These are phyloP conservation scores for Liquidambar formosana DNA, from an alignment of 164 flowering plant genomes.

Conservation along the genomic window DNA sequence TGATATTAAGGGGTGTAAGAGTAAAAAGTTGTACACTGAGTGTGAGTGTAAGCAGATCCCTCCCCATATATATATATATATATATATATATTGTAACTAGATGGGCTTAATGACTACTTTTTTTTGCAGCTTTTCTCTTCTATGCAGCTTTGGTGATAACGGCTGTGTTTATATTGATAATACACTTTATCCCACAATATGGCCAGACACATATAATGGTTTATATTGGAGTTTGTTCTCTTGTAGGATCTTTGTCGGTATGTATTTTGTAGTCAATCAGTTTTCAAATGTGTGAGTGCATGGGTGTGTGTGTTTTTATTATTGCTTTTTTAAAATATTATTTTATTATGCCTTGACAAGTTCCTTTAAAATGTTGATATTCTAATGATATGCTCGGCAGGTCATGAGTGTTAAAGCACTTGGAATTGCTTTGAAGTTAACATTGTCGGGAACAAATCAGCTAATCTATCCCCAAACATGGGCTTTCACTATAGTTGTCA, in stretches of 20 bases:
- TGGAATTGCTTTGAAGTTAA: constrained; percentile 64
- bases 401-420: constrained; percentile 72
- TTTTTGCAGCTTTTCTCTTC: constrained; percentile 42
- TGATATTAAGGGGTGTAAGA: no score
- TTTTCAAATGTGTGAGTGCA: no score
- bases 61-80: no score
- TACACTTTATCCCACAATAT: constrained; percentile 45
- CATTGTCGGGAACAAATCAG: constrained; percentile 60
- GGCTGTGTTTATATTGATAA: constrained; percentile 39
- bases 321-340: no score
- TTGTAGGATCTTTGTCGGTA: constrained; percentile 59
- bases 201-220: constrained; percentile 62
- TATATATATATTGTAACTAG: neutral
- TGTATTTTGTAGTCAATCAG: no score
- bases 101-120: neutral
- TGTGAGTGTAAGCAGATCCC: no score
- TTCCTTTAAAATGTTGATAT: no score
- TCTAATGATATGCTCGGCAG: constrained; percentile 28
- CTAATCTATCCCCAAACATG: constrained; percentile 60
- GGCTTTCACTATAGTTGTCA: constrained; percentile 49
- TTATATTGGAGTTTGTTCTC: constrained; percentile 57
- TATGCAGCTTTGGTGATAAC: constrained; percentile 50
- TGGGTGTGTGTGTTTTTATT: no score
- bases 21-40: no score
- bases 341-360: no score